Conservation (phyloP, 2,329 filamentous ascomycete species). For the Neofusicoccum umdonicola region DNA sequence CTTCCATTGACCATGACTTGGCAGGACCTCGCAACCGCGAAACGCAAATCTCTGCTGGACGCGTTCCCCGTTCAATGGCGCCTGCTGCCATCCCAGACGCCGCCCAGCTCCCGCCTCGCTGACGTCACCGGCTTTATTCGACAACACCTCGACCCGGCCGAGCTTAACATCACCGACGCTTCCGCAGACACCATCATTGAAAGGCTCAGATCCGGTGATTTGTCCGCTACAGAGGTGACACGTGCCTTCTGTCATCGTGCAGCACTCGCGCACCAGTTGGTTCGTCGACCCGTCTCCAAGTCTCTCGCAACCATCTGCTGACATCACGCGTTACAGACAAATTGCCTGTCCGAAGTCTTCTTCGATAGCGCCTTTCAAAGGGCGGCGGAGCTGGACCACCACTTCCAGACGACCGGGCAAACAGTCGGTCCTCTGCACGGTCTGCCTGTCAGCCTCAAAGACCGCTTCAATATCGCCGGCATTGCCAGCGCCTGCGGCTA, state of each 20-base stretch:
- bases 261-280: neutral
- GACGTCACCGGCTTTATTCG: slow-evolving; percentile 3
- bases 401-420: slow-evolving; percentile 18
- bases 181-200: neutral
- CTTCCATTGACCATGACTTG: neutral
- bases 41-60: neutral
- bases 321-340: neutral
- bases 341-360: slow-evolving; percentile 38
- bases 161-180: neutral
- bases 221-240: neutral
- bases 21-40: neutral
- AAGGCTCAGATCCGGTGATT: neutral
- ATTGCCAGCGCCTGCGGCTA: slow-evolving; percentile 53
- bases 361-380: slow-evolving; percentile 34
- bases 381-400: slow-evolving; percentile 26
- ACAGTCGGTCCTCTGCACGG: slow-evolving; percentile 39
- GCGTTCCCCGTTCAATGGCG: neutral
- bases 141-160: neutral
- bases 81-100: neutral
- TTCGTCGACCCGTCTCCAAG: neutral
- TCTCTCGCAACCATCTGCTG: neutral
- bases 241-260: slow-evolving; percentile 1
- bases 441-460: slow-evolving; percentile 39
- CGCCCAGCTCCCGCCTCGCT: neutral
- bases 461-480: slow-evolving; percentile 41